Base-by-base conservation (phyloP, 2,329 filamentous ascomycete species). In the Orbilia quercus region DNA sequence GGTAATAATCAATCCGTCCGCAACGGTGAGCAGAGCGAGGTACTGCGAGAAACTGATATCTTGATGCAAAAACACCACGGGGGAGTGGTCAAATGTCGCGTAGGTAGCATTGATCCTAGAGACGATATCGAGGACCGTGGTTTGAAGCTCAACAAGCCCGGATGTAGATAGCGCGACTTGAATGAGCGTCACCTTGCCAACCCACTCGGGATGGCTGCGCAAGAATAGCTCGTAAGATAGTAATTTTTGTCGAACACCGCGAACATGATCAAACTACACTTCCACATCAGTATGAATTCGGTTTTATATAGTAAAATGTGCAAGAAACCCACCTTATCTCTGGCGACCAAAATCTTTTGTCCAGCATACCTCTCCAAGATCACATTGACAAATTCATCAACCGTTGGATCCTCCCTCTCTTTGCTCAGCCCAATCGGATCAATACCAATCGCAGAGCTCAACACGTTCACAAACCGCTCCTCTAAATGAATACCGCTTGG, bases 41-140 rank as follows among this genome's bases (percentile, higher is more conserved):
- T 97, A 98, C 79, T 97, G 93, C 0, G 91, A 85, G 79, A 96
- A 96, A 67, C 91, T 89, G 71, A 98, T 95, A 78, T 98, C 94
- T 80, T 98, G 94, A 81, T 96, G 93, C 59, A 98, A 84, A 80
- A 97, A 97, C 4, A 97, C 91, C 9, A 98, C 86, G 0, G 94
- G 94, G 78, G 96, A 92, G 78, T 97, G 95, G 0, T 92, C 91
- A 54, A 98, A 84, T 23, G 92, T 96, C 5, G 93, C 93, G 84
- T 93, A 93, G 0, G 89, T 88, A 0, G 92, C 95, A 80, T 98
- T 96, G 80, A 98, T 94, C 71, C 94, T 88, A 58, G 92, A 96
- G 75, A 96, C 92, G 79, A 98, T 97, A 80, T 97, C 92, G 1
- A 91, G 93, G 22, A 98, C 90, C 0, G 90, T 91, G 0, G 91